Base-by-base conservation (phyloP, 2,329 filamentous ascomycete species). In the Clonostachys sp. region DNA sequence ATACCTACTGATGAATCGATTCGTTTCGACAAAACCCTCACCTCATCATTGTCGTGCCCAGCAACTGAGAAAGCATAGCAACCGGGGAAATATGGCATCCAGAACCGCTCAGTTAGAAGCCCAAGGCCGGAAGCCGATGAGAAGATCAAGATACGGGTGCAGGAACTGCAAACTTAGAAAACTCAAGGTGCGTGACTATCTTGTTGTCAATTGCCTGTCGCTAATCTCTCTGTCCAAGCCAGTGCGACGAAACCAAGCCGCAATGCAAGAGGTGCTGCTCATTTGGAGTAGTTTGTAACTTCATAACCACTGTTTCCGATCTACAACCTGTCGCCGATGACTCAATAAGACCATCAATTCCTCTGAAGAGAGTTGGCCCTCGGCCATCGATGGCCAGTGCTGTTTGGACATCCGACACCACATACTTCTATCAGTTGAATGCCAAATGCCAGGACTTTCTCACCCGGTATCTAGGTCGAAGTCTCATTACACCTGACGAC, bases 101-200 rank as follows among this genome's bases (percentile, higher is more conserved):
- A 30, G 24, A 24, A 7, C 24, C 24, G 24, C 24, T 3, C 24
- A 30, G 24, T 30, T 4, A 30, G 24, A 30, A 30, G 24, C 9
- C 24, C 24, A 30, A 30, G 24, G 24, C 2, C 24, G 24, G 24
- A 30, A 10, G 50, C 24, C 47, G 12, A 13, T 20, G 39, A 48
- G 60, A 34, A 67, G 71, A 48, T 75, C 73, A 14, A 66, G 71
- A 56, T 64, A 61, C 50, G 74, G 74, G 34, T 78, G 74, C 46
- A 67, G 70, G 12, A 77, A 77, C 53, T 78, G 74, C 59, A 77
- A 77, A 55, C 64, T 77, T 5, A 55, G 74, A 49, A 74, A 74
- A 52, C 50, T 77, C 46, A 77, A 75, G 63, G 73, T 73, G 20
- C 4, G 53, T 45, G 7, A 5, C 5, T 38, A 24, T 24, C 16